Evolutionary conservation across 2,329 filamentous ascomycete species (phyloP).

Genomic region (Septoria linicola): DNA sequence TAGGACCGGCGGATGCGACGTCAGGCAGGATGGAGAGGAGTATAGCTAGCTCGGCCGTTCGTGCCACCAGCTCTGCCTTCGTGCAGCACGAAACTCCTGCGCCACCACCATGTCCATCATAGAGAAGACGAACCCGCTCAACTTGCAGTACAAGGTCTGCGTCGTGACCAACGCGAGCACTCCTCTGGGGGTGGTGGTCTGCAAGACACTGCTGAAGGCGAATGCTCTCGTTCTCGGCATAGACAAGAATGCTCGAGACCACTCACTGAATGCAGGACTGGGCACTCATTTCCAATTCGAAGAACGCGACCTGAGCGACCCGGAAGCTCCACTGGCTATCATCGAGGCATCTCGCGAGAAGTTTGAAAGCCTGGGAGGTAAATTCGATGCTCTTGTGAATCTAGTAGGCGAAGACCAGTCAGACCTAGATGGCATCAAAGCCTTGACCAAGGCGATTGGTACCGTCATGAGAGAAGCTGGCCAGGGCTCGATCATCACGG

Average conservation of each 20-base stretch:
- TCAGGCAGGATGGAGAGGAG: too few species aligned
- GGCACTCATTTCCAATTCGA: conserved; percentile 30
- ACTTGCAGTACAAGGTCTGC: conserved; percentile 27
- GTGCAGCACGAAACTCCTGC: too few species aligned
- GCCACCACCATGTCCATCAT: conserved; percentile 28
- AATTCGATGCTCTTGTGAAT: conserved; percentile 24
- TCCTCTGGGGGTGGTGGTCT: conserved; percentile 24
- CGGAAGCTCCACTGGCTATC: conserved; percentile 8
- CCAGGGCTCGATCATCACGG: conserved; percentile 20
- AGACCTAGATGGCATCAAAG: conserved; percentile 5
- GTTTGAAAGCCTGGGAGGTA: conserved; percentile 19
- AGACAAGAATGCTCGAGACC: conserved; percentile 20
- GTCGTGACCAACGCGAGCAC: conserved; percentile 25
- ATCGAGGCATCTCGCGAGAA: conserved; percentile 23
- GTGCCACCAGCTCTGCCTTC: not conserved
- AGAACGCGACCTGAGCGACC: conserved; percentile 14
- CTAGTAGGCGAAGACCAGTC: conserved; percentile 7
- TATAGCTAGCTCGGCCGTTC: not conserved
- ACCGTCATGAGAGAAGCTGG: conserved; percentile 19
- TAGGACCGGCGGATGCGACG: not conserved
- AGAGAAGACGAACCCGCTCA: conserved; percentile 19
- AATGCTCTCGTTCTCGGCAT: conserved; percentile 29
- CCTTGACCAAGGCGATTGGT: conserved; percentile 10
- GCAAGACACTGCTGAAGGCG: conserved; percentile 29
- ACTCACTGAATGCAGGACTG: conserved; percentile 23